These are phyloP conservation scores for Incumbomyces lentus DNA, from an alignment of 2,329 filamentous ascomycete species.

Conservation along the genomic window DNA sequence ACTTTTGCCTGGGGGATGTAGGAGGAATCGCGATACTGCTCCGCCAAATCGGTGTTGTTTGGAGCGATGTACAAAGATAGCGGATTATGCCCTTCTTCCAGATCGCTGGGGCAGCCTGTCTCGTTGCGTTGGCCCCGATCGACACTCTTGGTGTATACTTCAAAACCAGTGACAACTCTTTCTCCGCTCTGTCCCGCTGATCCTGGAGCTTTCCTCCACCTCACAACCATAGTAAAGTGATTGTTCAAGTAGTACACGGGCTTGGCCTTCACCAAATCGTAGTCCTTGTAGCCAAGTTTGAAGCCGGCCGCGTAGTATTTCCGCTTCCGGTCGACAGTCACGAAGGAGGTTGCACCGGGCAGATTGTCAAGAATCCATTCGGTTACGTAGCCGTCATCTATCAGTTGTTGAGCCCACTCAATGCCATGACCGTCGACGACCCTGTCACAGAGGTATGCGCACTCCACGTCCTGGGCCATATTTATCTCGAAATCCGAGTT, in stretches of 20 bases:
- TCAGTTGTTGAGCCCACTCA: slow-evolving; percentile 58
- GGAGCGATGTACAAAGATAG: slow-evolving; percentile 60
- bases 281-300: slow-evolving; percentile 71
- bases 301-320: slow-evolving; percentile 89
- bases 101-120: slow-evolving; percentile 56
- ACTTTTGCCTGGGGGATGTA: slow-evolving; percentile 50
- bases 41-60: slow-evolving; percentile 42
- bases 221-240: slow-evolving; percentile 74
- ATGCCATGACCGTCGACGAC: slow-evolving; percentile 56
- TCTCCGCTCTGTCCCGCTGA: slow-evolving; percentile 58
- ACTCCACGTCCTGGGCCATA: slow-evolving; percentile 66
- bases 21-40: slow-evolving; percentile 49
- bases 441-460: slow-evolving; percentile 60
- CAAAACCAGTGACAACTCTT: slow-evolving; percentile 77
- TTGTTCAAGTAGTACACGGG: slow-evolving; percentile 71
- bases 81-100: slow-evolving; percentile 52
- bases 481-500: slow-evolving; percentile 72
- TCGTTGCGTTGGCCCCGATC: slow-evolving; percentile 51
- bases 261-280: slow-evolving; percentile 47
- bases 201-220: slow-evolving; percentile 62
- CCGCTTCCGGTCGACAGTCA: slow-evolving; percentile 69
- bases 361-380: slow-evolving; percentile 93
- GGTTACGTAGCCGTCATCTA: slow-evolving; percentile 70
- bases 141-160: slow-evolving; percentile 81
- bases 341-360: slow-evolving; percentile 78